Conservation (phyloP, 1,284 basidiomycete genomes). For the Thecaphora frezii region DNA sequence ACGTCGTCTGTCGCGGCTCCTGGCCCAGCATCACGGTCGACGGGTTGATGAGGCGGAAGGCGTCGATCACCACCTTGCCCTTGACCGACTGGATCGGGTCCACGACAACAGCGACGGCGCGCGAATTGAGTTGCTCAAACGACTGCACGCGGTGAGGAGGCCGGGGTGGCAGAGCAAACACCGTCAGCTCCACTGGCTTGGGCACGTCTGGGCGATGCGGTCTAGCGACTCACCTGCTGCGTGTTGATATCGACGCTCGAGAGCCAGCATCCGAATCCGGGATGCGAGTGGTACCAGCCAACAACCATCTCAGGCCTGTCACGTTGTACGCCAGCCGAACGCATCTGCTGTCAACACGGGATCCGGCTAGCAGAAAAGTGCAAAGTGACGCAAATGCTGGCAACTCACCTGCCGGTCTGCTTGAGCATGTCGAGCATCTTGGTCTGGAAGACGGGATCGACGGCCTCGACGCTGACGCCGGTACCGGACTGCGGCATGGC, state of each 20-base stretch:
- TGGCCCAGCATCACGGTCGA: slow-evolving; percentile 68
- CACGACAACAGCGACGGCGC: slow-evolving; percentile 95
- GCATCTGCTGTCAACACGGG: no score
- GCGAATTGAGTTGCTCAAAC: slow-evolving; percentile 91
- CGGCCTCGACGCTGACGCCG: slow-evolving; percentile 96
- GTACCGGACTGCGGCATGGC: slow-evolving; percentile 99
- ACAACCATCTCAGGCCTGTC: slow-evolving; percentile 93
- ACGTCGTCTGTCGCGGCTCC: slow-evolving; percentile 95
- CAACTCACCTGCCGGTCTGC: slow-evolving; percentile 86
- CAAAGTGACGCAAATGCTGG: no score
- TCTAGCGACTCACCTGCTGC: slow-evolving; percentile 72
- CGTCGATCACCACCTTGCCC: slow-evolving; percentile 88
- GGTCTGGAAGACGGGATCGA: slow-evolving; percentile 97
- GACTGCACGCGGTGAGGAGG: no score
- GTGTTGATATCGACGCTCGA: slow-evolving; percentile 99
- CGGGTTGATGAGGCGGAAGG: slow-evolving; percentile 72
- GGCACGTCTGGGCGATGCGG: not conserved
- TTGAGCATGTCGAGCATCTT: slow-evolving; percentile 99
- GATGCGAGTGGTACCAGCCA: slow-evolving; percentile 99
- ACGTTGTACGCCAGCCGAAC: not conserved
- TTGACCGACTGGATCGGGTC: slow-evolving; percentile 99
- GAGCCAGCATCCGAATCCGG: slow-evolving; percentile 98
- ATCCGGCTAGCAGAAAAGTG: no score
- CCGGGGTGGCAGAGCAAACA: no score
- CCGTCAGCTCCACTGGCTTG: no score